Conservation (phyloP, 306 rosid genomes). For the Benincasa hispida region DNA sequence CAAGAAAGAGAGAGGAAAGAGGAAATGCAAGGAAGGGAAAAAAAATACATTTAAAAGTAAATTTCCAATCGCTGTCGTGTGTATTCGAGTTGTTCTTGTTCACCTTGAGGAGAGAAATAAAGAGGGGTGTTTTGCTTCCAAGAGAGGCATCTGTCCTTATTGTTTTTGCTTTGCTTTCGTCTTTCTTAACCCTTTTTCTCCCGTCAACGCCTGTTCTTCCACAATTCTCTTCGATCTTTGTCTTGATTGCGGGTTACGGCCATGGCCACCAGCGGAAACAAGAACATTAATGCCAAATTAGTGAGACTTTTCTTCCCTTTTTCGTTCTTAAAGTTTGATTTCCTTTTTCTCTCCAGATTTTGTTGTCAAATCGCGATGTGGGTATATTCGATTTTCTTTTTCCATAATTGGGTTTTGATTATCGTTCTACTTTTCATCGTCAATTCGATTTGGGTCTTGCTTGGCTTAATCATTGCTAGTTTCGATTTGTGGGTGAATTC, state of each 20-base stretch:
- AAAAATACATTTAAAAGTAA: background rate
- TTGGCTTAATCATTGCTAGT: background rate
- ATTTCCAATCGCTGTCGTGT: slow-evolving; percentile 3
- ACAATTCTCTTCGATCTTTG: background rate
- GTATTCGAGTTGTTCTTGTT: background rate
- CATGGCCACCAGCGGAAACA: slow-evolving; percentile 58
- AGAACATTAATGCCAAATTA: slow-evolving; percentile 51
- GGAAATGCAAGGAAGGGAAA: background rate
- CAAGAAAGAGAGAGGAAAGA: background rate
- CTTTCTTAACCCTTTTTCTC: background rate
- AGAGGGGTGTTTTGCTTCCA: slow-evolving; percentile 1
- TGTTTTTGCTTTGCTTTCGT: slow-evolving; percentile 9
- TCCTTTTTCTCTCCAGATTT: background rate
- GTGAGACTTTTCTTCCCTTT: slow-evolving; percentile 14
- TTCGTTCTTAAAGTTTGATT: background rate
- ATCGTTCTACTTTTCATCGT: background rate
- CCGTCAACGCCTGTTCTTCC: background rate
- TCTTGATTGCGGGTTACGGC: background rate
- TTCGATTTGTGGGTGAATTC: background rate
- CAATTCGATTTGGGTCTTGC: background rate
- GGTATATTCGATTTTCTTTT: background rate
- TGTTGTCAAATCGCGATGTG: background rate
- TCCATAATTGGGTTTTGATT: background rate
- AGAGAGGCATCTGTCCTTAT: slow-evolving; percentile 16
- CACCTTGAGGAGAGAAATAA: background rate